Evolutionary conservation across 2,329 filamentous ascomycete species (phyloP).

Genomic region (Atkinsonella texensis): DNA sequence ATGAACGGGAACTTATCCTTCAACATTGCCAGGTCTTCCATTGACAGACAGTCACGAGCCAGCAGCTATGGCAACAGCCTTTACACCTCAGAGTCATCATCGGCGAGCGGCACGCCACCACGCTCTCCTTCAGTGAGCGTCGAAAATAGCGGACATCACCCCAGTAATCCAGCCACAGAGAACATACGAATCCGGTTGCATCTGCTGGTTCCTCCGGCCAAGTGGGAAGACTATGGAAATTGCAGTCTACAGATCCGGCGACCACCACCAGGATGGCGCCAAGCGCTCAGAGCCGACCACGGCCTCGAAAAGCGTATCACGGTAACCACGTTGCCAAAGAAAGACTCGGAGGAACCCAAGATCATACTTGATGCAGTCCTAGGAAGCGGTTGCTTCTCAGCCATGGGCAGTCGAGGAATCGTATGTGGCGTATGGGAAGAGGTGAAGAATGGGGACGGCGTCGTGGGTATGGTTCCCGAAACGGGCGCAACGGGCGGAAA

Average conservation of each 20-base stretch:
- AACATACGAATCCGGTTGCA: constrained; percentile 84
- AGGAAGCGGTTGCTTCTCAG: constrained; percentile 72
- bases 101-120: constrained; percentile 34
- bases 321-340: constrained; percentile 58
- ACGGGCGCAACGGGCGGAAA: constrained; percentile 40
- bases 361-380: constrained; percentile 74
- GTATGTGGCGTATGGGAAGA: constrained; percentile 83
- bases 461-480: constrained; percentile 38
- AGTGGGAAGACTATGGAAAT: constrained; percentile 87
- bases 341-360: constrained; percentile 41
- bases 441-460: constrained; percentile 49
- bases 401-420: constrained; percentile 74
- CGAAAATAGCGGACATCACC: constrained; percentile 36
- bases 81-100: constrained; percentile 48
- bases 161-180: constrained; percentile 48
- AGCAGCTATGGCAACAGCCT: constrained; percentile 44
- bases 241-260: constrained; percentile 73
- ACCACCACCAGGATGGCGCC: constrained; percentile 50
- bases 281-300: constrained; percentile 47
- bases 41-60: constrained; percentile 43
- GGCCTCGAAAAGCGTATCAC: constrained; percentile 77
- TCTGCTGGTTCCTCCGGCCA: constrained; percentile 58
- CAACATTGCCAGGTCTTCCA: constrained; percentile 69
- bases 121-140: constrained; percentile 47
- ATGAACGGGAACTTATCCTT: constrained; percentile 59